Evolutionary conservation across 768 basidiomycete species (phyloP).

Genomic region (Hygrocybe coccinea): DNA sequence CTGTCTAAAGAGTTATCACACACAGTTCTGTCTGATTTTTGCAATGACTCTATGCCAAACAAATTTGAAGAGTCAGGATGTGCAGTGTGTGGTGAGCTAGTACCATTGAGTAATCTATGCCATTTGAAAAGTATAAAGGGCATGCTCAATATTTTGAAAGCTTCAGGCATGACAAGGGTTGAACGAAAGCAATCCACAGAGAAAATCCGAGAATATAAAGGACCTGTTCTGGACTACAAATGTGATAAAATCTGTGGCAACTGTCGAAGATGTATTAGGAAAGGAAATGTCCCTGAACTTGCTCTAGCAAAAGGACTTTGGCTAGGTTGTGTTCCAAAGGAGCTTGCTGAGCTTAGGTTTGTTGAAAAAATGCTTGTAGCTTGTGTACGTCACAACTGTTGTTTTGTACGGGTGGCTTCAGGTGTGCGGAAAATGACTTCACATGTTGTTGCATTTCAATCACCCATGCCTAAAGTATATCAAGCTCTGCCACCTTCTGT

Average conservation of each 20-base stretch:
- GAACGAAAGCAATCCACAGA: slow-evolving; percentile 3
- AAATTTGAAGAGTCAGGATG: slow-evolving; percentile 26
- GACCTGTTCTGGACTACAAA: slow-evolving; percentile 14
- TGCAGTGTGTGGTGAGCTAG: slow-evolving; percentile 28
- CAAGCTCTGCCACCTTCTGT: slow-evolving; percentile 26
- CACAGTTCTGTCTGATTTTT: slow-evolving; percentile 1
- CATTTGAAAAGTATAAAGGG: slow-evolving; percentile 6
- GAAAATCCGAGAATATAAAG: slow-evolving; percentile 9
- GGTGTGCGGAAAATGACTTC: slow-evolving; percentile 17
- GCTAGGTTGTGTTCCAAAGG: slow-evolving; percentile 28
- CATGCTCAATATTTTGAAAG: slow-evolving; percentile 4
- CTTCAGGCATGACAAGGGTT: slow-evolving; percentile 4
- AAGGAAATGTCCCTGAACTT: slow-evolving; percentile 5
- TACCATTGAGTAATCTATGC: slow-evolving; percentile 2
- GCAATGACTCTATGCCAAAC: background rate
- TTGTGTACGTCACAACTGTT: slow-evolving; percentile 22
- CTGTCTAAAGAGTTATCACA: background rate
- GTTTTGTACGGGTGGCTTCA: slow-evolving; percentile 20
- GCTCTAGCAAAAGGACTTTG: slow-evolving; percentile 31
- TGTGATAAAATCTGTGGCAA: slow-evolving; percentile 11
- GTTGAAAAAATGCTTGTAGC: slow-evolving; percentile 25
- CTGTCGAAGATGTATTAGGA: slow-evolving; percentile 4
- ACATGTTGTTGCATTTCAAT: slow-evolving; percentile 21
- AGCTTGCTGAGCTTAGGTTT: slow-evolving; percentile 20
- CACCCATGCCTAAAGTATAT: slow-evolving; percentile 30